These are phyloP conservation scores for Nymphaea thermarum DNA, from an alignment of 164 flowering plant genomes.

Conservation along the genomic window DNA sequence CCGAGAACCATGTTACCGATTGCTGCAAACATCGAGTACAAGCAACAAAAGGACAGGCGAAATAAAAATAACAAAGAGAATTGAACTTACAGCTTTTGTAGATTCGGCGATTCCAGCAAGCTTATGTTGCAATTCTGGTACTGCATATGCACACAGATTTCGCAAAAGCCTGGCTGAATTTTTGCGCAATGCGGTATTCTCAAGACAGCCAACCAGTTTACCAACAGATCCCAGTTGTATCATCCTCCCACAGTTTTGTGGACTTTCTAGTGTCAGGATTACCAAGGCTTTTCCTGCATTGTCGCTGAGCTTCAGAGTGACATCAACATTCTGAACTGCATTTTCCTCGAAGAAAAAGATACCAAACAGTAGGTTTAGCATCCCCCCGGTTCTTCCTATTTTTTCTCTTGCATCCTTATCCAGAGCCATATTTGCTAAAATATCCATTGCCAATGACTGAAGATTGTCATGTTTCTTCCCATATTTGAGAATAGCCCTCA, in stretches of 20 bases:
- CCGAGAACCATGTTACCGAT: too few relatives aligned
- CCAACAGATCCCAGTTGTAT: constrained; percentile 31
- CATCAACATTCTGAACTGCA: constrained; percentile 5
- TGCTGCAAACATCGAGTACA: too few relatives aligned
- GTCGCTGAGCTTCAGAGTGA: too few relatives aligned
- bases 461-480: constrained; percentile 53
- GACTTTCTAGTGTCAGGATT: constrained; percentile 72
- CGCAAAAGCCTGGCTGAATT: constrained; percentile 76
- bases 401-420: constrained; percentile 83
- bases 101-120: constrained; percentile 37
- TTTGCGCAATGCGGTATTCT: constrained; percentile 35
- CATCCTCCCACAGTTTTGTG: constrained; percentile 42
- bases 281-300: constrained; percentile 77
- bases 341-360: constrained; percentile 42
- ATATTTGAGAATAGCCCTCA: constrained; percentile 56
- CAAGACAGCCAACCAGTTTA: constrained; percentile 42
- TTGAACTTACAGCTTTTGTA: constrained; percentile 56
- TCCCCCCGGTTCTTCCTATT: constrained; percentile 84
- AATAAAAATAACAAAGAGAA: too few relatives aligned
- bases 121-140: constrained; percentile 31
- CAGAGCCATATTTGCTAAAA: constrained; percentile 58
- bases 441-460: constrained; percentile 61
- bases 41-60: too few relatives aligned
- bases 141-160: constrained; percentile 52
- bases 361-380: constrained; percentile 44